Conservation (phyloP, 176 grass and related monocot species). For the Echinochloa phyllopogon region DNA sequence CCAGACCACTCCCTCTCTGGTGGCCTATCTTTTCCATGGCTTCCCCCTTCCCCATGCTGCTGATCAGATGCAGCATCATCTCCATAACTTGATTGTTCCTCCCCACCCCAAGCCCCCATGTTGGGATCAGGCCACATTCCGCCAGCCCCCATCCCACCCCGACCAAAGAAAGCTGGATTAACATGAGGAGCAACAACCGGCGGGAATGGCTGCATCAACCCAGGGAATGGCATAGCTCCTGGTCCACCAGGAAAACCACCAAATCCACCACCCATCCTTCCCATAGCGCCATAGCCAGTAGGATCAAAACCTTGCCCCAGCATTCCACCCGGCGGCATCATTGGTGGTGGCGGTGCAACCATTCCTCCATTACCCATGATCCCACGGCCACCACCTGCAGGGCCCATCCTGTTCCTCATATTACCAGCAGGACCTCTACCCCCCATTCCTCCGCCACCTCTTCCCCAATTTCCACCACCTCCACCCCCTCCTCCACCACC, state of each 20-base stretch:
- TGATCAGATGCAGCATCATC: slow-evolving; percentile 87
- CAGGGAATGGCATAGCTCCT: slow-evolving; percentile 64
- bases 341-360: slow-evolving; percentile 66
- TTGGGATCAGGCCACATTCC: slow-evolving; percentile 82
- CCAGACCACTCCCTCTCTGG: slow-evolving; percentile 73
- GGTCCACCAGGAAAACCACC: slow-evolving; percentile 77
- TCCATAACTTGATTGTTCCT: slow-evolving; percentile 86
- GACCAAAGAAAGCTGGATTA: slow-evolving; percentile 89
- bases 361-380: slow-evolving; percentile 81
- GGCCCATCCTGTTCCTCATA: slow-evolving; percentile 71
- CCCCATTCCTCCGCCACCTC: slow-evolving; percentile 61
- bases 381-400: slow-evolving; percentile 55
- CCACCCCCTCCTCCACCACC: slow-evolving; percentile 48
- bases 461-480: slow-evolving; percentile 63
- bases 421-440: slow-evolving; percentile 66
- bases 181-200: slow-evolving; percentile 84
- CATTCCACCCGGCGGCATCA: slow-evolving; percentile 73
- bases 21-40: slow-evolving; percentile 76
- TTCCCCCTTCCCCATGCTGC: slow-evolving; percentile 70
- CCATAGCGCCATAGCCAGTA: slow-evolving; percentile 74
- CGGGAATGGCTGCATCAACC: slow-evolving; percentile 82
- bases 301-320: slow-evolving; percentile 86
- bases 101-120: slow-evolving; percentile 80
- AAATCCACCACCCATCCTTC: slow-evolving; percentile 82
- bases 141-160: slow-evolving; percentile 66